Evolutionary conservation across 306 rosid genomes (phyloP).

Genomic region (Calophaca sinica): DNA sequence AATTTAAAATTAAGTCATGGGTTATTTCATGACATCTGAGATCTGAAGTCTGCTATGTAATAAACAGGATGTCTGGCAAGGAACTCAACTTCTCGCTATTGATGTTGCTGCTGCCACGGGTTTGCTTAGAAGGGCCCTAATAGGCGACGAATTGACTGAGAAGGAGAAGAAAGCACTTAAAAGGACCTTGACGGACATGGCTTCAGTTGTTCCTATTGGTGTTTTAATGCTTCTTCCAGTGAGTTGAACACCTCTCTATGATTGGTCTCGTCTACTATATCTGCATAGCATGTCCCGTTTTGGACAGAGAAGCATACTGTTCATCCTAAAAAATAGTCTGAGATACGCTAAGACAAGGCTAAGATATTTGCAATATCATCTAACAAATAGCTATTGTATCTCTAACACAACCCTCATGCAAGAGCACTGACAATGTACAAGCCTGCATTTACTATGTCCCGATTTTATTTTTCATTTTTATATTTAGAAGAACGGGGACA

Average conservation of each 20-base stretch:
- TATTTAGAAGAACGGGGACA: no score
- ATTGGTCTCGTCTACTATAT: conserved; percentile 36
- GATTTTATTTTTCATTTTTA: no score
- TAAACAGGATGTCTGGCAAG: conserved; percentile 97
- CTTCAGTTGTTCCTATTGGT: conserved; percentile 94
- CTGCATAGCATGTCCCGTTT: conserved; percentile 21
- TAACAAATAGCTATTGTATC: no score
- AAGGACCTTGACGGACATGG: conserved; percentile 92
- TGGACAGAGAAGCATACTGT: conserved; percentile 24
- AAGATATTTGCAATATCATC: no score
- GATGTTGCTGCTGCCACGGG: conserved; percentile 82
- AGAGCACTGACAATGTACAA: no score
- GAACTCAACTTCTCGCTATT: conserved; percentile 93
- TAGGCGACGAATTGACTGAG: conserved; percentile 89
- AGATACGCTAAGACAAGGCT: no score
- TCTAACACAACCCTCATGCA: no score
- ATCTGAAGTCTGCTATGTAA: conserved; percentile 30
- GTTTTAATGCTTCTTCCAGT: conserved; percentile 97
- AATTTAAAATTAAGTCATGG: conserved; percentile 8
- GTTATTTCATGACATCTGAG: conserved; percentile 35
- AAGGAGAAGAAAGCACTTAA: conserved; percentile 84
- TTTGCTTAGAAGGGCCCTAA: conserved; percentile 75
- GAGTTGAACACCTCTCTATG: conserved; percentile 50
- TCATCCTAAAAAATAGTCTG: neutral
- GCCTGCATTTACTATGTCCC: no score